Evolutionary conservation across 2,329 filamentous ascomycete species (phyloP), one percentile per base, ranked within the genome.

Genomic region (Plenodomus tracheiphilus): DNA sequence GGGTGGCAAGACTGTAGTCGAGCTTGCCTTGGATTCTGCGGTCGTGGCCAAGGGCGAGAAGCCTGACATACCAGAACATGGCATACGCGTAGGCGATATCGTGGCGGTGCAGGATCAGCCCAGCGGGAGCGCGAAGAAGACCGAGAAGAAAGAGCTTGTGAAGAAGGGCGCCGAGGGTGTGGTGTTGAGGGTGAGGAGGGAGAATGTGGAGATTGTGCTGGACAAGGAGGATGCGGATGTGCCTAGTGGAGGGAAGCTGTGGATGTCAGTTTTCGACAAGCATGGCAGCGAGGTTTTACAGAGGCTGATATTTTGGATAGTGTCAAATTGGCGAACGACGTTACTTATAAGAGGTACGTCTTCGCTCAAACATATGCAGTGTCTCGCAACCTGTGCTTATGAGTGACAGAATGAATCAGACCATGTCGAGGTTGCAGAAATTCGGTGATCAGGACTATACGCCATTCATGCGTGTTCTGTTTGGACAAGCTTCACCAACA

Each of bases 1-100:
- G 32, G 94, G 92, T 15, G 94, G 94, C n/a, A 89, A 91, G 56
- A 91, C 89, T 0, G 87, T 99, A 1, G 77, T 97, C 3, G 92
- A 97, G 70, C 84, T 99, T 5, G 77, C 76, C 15, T 77, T 84
- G 0, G 93, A 97, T 64, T 75, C 83, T n/a, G 88, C 91, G 0
- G 81, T 87, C 2, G 68, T 66, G 18, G 57, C 62, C 8, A 79
- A 82, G 3, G 72, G 68, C 38, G 70, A 66, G 17, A 70, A 66
- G 37, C 73, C 77, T 0, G 83, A 85, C 54, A 75, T 93, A 17
- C 85, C 86, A 1, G 86, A 90, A 67, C 89, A 93, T 76, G 88
- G 88, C 20, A 76, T 94, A 43, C 80, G 89, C 2, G 81, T 84
- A 0, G 90, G 90, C 1, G 90, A 94, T 70, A 89, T 94, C 51